Conservation (phyloP, 176 grass and related monocot species). For the Carex parvula region DNA sequence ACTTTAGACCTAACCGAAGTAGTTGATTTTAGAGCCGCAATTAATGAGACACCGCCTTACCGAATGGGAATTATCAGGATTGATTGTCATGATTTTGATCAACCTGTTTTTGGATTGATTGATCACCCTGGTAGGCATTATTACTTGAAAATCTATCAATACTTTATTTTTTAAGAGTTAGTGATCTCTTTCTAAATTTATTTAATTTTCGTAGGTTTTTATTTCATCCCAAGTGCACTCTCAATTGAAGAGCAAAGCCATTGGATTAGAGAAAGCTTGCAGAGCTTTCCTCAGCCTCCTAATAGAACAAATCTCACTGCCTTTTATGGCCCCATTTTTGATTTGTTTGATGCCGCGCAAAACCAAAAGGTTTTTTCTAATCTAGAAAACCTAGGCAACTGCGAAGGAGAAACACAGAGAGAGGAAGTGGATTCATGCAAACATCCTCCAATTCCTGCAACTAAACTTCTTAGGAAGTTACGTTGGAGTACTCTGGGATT, state of each 20-base stretch:
- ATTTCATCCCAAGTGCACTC: conserved; percentile 73
- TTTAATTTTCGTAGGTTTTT: conserved; percentile 55
- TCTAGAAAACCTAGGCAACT: conserved; percentile 25
- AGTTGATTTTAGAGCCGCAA: conserved; percentile 50
- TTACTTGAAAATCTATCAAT: background rate
- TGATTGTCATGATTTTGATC: conserved; percentile 42
- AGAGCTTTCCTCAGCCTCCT: conserved; percentile 78
- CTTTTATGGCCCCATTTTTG: conserved; percentile 59
- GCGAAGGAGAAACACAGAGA: conserved; percentile 14
- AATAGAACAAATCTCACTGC: conserved; percentile 80
- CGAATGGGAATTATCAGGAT: conserved; percentile 31
- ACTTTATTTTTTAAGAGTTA: background rate
- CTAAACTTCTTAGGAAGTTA: conserved; percentile 65
- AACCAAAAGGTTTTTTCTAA: conserved; percentile 55
- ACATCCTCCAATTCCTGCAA: conserved; percentile 37
- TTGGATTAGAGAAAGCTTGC: conserved; percentile 81
- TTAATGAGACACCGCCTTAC: conserved; percentile 19
- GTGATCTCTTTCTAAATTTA: background rate
- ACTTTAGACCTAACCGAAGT: conserved; percentile 31
- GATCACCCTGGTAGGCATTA: conserved; percentile 39
- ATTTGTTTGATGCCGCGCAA: conserved; percentile 54
- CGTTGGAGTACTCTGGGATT: conserved; percentile 88
- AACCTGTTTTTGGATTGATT: conserved; percentile 59
- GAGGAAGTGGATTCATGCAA: conserved; percentile 18
- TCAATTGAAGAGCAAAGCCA: conserved; percentile 60